Evolutionary conservation across 495 filamentous ascomycete genomes (phyloP), one percentile per base, ranked within the genome.

Genomic region (Penicillium cinerascens): DNA sequence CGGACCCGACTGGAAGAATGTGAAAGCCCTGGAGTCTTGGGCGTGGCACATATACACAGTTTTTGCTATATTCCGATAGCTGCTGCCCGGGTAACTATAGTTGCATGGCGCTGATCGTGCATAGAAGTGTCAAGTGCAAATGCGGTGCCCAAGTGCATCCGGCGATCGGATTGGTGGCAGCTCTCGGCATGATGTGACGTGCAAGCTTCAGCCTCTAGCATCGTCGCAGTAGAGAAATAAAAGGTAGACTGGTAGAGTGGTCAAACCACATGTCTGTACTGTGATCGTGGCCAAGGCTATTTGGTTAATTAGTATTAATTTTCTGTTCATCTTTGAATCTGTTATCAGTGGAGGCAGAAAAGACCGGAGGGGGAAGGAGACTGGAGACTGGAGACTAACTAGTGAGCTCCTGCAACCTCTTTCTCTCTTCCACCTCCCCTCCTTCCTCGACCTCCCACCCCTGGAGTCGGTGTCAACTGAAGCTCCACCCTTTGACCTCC

Each of bases 371-470:
- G 29, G 29, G 29, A 33, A 33, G 26, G 26, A 5, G 26, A 29
- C 26, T 29, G 26, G 17, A 23, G 40, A 42, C 17, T 21, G 47
- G 47, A 39, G 18, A 33, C 29, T 33, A 18, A 51, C 50, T 54
- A 50, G 50, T 47, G 55, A 54, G 50, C 58, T 54, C 51, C 54
- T 54, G 50, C 47, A 54, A 54, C 56, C 50, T 54, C 50, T 41
- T 49, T 49, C 29, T 33, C 47, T 43, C 36, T 43, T 42, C 29
- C 29, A 13, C 11, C 42, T 36, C 25, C 42, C 17, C 36, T 35
- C 42, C 39, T 43, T 36, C 18, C 43, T n/a, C n/a, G n/a, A n/a
- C 37, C 17, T 6, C 42, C 33, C 37, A 17, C 25, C 8, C 20
- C 38, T 51, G 21, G 22, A 23, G 40, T 49, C 27, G 39, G 42